These are phyloP conservation scores for Niebla homalea DNA, from an alignment of 495 filamentous ascomycete genomes.

Conservation along the genomic window DNA sequence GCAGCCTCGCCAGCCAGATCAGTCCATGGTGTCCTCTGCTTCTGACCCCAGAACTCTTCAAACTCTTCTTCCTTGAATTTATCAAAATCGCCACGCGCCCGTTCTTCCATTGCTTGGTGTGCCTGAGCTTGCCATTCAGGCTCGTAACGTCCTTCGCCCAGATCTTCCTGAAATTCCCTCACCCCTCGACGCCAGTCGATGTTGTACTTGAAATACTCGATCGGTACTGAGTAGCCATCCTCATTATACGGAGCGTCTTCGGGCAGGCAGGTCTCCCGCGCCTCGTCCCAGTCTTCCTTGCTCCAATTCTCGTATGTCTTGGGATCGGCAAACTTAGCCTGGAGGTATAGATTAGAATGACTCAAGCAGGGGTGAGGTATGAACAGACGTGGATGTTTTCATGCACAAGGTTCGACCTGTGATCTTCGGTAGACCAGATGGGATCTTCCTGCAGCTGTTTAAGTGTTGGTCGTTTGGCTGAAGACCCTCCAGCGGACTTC, in stretches of 20 bases:
- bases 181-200: constrained; percentile 35
- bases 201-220: constrained; percentile 36
- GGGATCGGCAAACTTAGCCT: constrained; percentile 44
- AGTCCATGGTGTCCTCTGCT: constrained; percentile 32
- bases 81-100: constrained; percentile 57
- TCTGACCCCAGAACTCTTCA: constrained; percentile 58
- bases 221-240: constrained; percentile 26
- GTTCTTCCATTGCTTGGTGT: constrained; percentile 44
- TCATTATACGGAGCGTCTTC: constrained; percentile 29
- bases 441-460: constrained; percentile 24
- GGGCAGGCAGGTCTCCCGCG: constrained; percentile 42
- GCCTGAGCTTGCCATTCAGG: constrained; percentile 55
- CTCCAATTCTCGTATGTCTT: constrained; percentile 45
- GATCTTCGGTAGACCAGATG: constrained; percentile 40
- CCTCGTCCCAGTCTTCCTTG: constrained; percentile 38
- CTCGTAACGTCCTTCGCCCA: constrained; percentile 47
- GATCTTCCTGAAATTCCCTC: constrained; percentile 45
- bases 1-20: constrained; percentile 36
- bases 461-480: background rate
- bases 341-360: constrained; percentile 10
- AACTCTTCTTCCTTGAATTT: constrained; percentile 51
- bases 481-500: constrained; percentile 1
- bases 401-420: constrained; percentile 39
- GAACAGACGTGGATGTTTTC: constrained; percentile 43
- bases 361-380: background rate